These are phyloP conservation scores for Gracilaria gracilis DNA, from an alignment of 23 red algal genomes.

Conservation along the genomic window DNA sequence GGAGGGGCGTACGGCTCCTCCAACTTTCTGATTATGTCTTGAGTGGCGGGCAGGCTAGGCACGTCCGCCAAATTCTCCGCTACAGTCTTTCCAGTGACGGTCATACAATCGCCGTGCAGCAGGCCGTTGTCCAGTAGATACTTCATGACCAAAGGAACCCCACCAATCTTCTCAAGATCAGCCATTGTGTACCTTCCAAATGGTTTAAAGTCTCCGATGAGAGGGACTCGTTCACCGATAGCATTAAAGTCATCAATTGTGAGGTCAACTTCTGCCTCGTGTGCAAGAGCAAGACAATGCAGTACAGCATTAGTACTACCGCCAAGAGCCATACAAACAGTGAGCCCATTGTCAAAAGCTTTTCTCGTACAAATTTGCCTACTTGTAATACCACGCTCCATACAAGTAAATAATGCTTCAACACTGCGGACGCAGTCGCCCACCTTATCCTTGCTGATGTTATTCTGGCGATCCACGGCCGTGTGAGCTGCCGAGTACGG, in stretches of 20 bases:
- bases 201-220: conserved; percentile 98
- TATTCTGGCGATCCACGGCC: conserved; percentile 80
- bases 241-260: conserved; percentile 95
- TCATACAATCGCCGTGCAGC: conserved; percentile 97
- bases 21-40: conserved; percentile 79
- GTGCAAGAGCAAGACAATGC: conserved; percentile 92
- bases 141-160: conserved; percentile 99
- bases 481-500: conserved; percentile 97
- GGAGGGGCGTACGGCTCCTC: conserved; percentile 86
- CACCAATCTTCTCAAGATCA: conserved; percentile 95
- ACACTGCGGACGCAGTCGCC: conserved; percentile 83
- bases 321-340: conserved; percentile 93
- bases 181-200: conserved; percentile 98
- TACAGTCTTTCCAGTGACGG: conserved; percentile 95
- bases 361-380: conserved; percentile 89
- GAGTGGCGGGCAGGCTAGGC: conserved; percentile 60
- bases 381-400: conserved; percentile 90
- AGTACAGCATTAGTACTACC: conserved; percentile 99
- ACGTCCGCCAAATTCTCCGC: conserved; percentile 87
- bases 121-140: conserved; percentile 86
- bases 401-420: conserved; percentile 93
- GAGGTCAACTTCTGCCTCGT: conserved; percentile 95
- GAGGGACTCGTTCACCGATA: conserved; percentile 86
- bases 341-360: conserved; percentile 98
- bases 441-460: conserved; percentile 80